A percentile compares a stretch with the other conserved stretches of the same genome.
These are phyloP conservation scores for Dactylellina leptospora DNA, from an alignment of 2,329 filamentous ascomycete genomes.

Conservation along the genomic window DNA sequence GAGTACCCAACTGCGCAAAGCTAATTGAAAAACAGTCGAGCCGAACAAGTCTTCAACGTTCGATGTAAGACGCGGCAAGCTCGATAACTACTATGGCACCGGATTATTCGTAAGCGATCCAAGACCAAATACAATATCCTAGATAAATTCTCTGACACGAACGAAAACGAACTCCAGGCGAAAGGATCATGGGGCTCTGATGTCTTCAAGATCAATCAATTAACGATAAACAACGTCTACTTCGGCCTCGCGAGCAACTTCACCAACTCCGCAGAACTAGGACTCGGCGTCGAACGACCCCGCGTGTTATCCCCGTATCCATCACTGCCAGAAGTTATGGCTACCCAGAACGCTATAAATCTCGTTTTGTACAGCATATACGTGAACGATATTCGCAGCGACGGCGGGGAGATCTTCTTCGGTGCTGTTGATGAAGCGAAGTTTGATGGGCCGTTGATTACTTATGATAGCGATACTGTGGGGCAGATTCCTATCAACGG, in stretches of 20 bases:
- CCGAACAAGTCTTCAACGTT: slow-evolving; percentile 31
- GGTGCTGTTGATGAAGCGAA: slow-evolving; percentile 40
- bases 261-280: slow-evolving; percentile 38
- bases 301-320: slow-evolving; percentile 25
- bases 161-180: slow-evolving; percentile 9
- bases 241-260: slow-evolving; percentile 47
- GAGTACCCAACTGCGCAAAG: not conserved
- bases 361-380: slow-evolving; percentile 39
- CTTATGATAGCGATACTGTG: slow-evolving; percentile 21
- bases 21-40: slow-evolving; percentile 5
- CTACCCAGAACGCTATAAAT: slow-evolving; percentile 13
- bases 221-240: slow-evolving; percentile 35
- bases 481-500: slow-evolving; percentile 27
- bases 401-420: slow-evolving; percentile 45
- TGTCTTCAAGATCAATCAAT: slow-evolving; percentile 50
- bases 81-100: slow-evolving; percentile 30
- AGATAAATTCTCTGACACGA: not conserved
- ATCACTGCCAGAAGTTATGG: slow-evolving; percentile 37
- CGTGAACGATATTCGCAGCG: slow-evolving; percentile 43
- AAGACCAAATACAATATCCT: not conserved
- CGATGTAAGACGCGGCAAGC: not conserved
- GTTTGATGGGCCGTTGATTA: slow-evolving; percentile 13
- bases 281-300: slow-evolving; percentile 33
- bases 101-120: slow-evolving; percentile 25
- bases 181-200: slow-evolving; percentile 47